A percentile compares a stretch with the other conserved stretches of the same genome.
Evolutionary conservation across 2,329 filamentous ascomycete species (phyloP).

Genomic region (Escovopsis weberi): DNA sequence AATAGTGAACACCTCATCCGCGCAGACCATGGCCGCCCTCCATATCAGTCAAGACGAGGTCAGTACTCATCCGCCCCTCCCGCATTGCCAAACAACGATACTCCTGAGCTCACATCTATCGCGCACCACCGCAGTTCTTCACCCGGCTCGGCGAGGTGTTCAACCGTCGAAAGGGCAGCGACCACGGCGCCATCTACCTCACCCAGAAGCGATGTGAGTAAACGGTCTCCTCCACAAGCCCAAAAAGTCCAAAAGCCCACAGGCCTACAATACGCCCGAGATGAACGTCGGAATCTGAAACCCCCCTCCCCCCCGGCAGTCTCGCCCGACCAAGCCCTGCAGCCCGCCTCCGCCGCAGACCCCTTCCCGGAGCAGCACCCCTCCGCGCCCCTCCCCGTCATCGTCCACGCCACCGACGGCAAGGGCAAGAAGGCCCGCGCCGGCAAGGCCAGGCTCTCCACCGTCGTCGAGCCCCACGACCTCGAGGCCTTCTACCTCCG

Average conservation of each 20-base stretch:
- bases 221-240: background rate
- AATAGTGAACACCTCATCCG: background rate
- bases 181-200: conserved; percentile 60
- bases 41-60: conserved; percentile 27
- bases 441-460: conserved; percentile 62
- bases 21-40: conserved; percentile 11
- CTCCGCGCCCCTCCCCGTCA: conserved; percentile 48
- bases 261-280: too few relatives aligned
- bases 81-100: background rate
- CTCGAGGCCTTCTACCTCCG: conserved; percentile 67
- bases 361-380: conserved; percentile 46
- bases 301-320: conserved; percentile 17
- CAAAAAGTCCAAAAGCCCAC: too few relatives aligned
- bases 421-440: conserved; percentile 44
- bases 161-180: conserved; percentile 47
- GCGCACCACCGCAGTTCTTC: conserved; percentile 50
- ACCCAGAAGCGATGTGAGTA: conserved; percentile 60
- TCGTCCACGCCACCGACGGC: conserved; percentile 77
- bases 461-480: conserved; percentile 61
- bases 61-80: background rate
- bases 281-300: too few relatives aligned
- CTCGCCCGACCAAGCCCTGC: conserved; percentile 27
- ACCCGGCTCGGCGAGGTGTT: conserved; percentile 53
- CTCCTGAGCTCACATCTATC: too few relatives aligned
- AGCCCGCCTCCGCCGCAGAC: conserved; percentile 29